phyloP scores from a whole-genome alignment of 2,329 filamentous ascomycete species.

The Alternaria novae-zelandiae region DNA sequence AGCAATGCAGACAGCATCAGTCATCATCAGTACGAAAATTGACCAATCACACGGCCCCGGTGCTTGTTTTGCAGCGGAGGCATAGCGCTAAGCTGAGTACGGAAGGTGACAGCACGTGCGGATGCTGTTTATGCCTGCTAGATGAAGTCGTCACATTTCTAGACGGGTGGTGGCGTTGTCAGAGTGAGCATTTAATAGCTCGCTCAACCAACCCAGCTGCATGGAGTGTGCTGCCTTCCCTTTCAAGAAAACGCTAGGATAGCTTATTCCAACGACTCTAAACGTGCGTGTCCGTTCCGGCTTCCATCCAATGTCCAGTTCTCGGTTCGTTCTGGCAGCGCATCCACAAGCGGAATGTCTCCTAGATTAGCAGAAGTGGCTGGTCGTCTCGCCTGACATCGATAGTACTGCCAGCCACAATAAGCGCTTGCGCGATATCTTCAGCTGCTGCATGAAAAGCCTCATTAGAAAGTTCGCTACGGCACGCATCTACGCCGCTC shows the following conservation, averaged over 20 bases:
- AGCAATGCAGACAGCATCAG: background rate
- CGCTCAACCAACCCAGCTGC: fast-evolving
- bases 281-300: background rate
- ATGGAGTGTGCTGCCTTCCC: background rate
- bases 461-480: background rate
- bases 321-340: background rate
- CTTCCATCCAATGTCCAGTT: background rate
- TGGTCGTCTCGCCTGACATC: fast-evolving
- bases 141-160: background rate
- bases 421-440: fast-evolving
- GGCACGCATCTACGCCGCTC: background rate
- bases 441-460: background rate
- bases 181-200: background rate
- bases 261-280: background rate
- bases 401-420: background rate
- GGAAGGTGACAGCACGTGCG: background rate
- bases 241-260: background rate
- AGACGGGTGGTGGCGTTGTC: background rate
- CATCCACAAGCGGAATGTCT: background rate
- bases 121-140: background rate
- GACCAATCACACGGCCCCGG: background rate
- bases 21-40: background rate
- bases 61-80: background rate
- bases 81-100: background rate
- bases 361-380: background rate